Evolutionary conservation across 352 stramenopile species (phyloP), one percentile per base, ranked within the genome.

Genomic region (Pythium apleroticum): DNA sequence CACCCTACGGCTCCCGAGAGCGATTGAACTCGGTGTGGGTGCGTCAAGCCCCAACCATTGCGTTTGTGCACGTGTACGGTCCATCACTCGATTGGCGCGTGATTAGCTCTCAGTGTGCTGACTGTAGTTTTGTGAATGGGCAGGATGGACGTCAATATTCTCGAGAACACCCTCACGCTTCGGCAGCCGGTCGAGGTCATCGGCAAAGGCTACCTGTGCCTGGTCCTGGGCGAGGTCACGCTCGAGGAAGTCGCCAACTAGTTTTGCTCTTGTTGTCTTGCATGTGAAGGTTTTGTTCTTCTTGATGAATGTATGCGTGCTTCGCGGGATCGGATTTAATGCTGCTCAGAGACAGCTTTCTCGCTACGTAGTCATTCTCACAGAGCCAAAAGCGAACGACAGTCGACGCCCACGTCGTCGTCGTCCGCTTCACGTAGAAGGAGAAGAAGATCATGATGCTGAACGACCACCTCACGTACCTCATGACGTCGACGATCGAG

Each of bases 381-480:
- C 52, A 55, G 46, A 59, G n/a, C 28, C 46, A 53, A 5, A 12
- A 30, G 11, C 20, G 53, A 69, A 63, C n/a, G n/a, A 19, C 55
- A 63, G 14, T 25, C 61, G 15, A 64, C 61, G 19, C 56, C 67
- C 39, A 66, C 55, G 22, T 62, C 56, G 2, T 66, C 55, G 17
- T 62, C 50, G 0, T 66, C 59, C 2, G 33, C 66, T 48, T 84
- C 78, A 28, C 80, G 68, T 28, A 82, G 35, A 91, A 89, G 50
- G 84, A 95, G 48, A 68, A 86, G 35, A 92, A 93, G 69, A 87
- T 96, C 52, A 80, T 90, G 70, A 71, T 88, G 30, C 67, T 95
- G 20, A 96, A 96, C 68, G 86, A 95, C 39, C 88, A 96, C 64
- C 72, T 96, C 60, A 95, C 84, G 22, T 87, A 88, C 48, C 73